phyloP scores from a whole-genome alignment of 805 yeast genomes.

The Cyberlindnera amylophila region DNA sequence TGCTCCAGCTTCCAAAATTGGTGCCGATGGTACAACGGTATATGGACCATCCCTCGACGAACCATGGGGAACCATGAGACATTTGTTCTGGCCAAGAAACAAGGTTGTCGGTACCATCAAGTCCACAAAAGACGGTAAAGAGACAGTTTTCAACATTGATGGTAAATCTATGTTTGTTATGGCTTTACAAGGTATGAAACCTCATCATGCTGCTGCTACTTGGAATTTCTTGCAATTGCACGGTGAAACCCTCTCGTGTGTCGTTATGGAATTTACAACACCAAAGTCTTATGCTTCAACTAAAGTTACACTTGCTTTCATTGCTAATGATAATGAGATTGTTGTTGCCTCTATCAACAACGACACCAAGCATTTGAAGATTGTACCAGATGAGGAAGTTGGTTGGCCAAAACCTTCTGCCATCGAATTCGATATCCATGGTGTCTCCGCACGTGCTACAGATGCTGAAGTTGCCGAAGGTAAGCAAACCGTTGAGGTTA shows the following conservation, averaged over 20 bases:
- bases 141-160: conserved; percentile 30
- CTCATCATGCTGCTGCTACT: conserved; percentile 95
- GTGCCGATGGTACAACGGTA: conserved; percentile 77
- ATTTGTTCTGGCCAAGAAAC: conserved; percentile 94
- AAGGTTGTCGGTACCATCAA: conserved; percentile 60
- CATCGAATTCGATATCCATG: conserved; percentile 56
- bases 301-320: conserved; percentile 73
- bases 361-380: conserved; percentile 52
- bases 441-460: conserved; percentile 42
- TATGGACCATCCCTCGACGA: conserved; percentile 80
- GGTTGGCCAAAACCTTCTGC: conserved; percentile 88
- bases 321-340: conserved; percentile 61
- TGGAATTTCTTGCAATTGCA: conserved; percentile 96
- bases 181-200: conserved; percentile 99
- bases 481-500: conserved; percentile 39
- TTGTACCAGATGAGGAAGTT: conserved; percentile 53
- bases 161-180: conserved; percentile 74
- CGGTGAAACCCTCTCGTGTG: conserved; percentile 66
- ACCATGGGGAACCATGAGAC: conserved; percentile 99
- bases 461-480: conserved; percentile 39
- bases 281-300: conserved; percentile 86
- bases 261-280: conserved; percentile 93
- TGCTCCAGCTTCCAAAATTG: conserved; percentile 84
- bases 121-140: conserved; percentile 31
- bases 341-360: conserved; percentile 65